phyloP scores from a whole-genome alignment of 2,329 filamentous ascomycete genomes.

The Arthrobotrys megalospora region DNA sequence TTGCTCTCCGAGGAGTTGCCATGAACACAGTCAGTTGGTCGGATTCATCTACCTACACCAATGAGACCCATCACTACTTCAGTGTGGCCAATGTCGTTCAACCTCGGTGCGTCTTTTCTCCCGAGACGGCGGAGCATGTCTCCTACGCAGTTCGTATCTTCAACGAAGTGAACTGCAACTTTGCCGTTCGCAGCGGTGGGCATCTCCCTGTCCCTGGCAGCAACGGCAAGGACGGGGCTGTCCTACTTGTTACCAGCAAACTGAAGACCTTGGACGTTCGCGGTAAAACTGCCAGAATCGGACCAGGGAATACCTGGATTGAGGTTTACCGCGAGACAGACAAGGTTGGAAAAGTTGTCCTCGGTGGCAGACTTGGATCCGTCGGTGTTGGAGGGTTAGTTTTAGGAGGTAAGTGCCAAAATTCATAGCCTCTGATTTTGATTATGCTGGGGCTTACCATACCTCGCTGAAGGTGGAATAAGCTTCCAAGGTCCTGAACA shows the following conservation, averaged over 20 bases:
- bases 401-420: conserved; percentile 66
- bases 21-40: conserved; percentile 9
- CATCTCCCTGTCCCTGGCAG: conserved; percentile 73
- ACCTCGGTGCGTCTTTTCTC: conserved; percentile 30
- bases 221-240: conserved; percentile 71
- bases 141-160: conserved; percentile 30
- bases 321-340: conserved; percentile 69
- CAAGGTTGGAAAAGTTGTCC: conserved; percentile 67
- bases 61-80: conserved; percentile 29
- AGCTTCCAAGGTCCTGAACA: conserved; percentile 69
- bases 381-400: conserved; percentile 70
- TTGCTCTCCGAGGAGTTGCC: conserved; percentile 13
- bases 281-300: conserved; percentile 68
- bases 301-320: conserved; percentile 70
- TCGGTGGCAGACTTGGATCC: conserved; percentile 69
- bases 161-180: conserved; percentile 64
- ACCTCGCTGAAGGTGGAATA: conserved; percentile 68
- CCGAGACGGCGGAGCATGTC: conserved; percentile 35
- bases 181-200: conserved; percentile 74
- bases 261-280: conserved; percentile 67
- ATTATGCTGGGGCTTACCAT: background rate
- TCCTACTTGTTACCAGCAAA: conserved; percentile 70
- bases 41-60: background rate
- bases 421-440: background rate
- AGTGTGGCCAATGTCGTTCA: conserved; percentile 30